These are phyloP conservation scores for Fusarium pseudoanthophilum DNA, from an alignment of 2,329 filamentous ascomycete genomes.

Conservation along the genomic window DNA sequence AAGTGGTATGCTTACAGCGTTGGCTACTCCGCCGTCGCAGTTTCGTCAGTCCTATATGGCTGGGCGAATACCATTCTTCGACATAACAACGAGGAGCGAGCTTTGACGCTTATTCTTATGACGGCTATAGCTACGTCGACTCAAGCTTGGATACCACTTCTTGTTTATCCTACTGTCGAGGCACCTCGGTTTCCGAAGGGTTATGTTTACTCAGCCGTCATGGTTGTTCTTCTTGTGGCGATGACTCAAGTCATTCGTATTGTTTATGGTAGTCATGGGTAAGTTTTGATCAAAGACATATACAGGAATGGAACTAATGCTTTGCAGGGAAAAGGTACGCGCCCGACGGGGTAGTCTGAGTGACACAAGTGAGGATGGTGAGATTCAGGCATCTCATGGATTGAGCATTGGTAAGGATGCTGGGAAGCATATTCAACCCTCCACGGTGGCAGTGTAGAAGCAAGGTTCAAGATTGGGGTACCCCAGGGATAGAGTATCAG, in stretches of 20 bases:
- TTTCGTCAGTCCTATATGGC: not conserved
- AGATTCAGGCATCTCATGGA: not conserved
- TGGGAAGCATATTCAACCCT: not conserved
- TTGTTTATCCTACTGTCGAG: not conserved
- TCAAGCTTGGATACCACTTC: not conserved
- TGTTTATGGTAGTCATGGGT: not conserved
- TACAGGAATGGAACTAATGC: not conserved
- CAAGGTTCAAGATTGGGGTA: too few species aligned
- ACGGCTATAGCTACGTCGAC: not conserved
- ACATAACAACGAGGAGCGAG: not conserved
- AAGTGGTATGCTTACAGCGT: not conserved
- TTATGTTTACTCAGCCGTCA: not conserved
- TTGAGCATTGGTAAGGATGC: not conserved
- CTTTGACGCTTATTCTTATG: not conserved
- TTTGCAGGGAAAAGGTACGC: not conserved
- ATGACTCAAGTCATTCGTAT: not conserved
- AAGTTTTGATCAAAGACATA: fast-evolving
- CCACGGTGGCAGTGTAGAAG: not conserved
- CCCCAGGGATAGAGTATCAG: too few species aligned
- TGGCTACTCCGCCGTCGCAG: not conserved
- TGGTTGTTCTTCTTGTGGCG: not conserved
- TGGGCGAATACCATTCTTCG: not conserved
- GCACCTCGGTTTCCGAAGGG: not conserved
- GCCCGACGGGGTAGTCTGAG: not conserved
- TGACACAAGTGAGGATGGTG: not conserved